Evolutionary conservation across 805 yeast genomes (phyloP).

Genomic region (Myxozyma sirexii): DNA sequence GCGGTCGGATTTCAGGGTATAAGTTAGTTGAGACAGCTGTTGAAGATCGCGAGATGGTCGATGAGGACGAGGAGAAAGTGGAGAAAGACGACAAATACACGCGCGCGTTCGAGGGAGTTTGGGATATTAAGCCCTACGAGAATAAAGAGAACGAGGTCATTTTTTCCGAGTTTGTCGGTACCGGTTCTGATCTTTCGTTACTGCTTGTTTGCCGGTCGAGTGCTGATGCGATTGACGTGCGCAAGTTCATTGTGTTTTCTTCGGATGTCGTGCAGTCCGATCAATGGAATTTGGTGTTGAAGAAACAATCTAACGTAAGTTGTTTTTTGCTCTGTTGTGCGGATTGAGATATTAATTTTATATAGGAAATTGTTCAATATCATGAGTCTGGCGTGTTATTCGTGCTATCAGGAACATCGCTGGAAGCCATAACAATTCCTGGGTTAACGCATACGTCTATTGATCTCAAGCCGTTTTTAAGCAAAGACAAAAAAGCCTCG

Average conservation of each 20-base stretch:
- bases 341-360: neutral
- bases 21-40: neutral
- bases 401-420: slow-evolving; percentile 3
- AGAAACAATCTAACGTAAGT: slow-evolving; percentile 12
- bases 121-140: slow-evolving; percentile 2
- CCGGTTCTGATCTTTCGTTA: neutral
- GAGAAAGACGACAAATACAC: neutral
- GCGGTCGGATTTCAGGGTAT: slow-evolving; percentile 19
- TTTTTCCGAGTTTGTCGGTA: neutral
- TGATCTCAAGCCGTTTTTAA: slow-evolving; percentile 15
- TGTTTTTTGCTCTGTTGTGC: neutral
- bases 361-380: slow-evolving; percentile 20
- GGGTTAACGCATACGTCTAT: slow-evolving; percentile 8
- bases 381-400: slow-evolving; percentile 27
- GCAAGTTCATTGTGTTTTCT: slow-evolving; percentile 3
- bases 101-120: slow-evolving; percentile 2
- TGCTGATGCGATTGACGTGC: slow-evolving; percentile 11
- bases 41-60: neutral
- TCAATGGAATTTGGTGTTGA: slow-evolving; percentile 8
- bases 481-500: neutral
- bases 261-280: neutral
- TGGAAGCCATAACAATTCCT: slow-evolving; percentile 22
- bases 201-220: slow-evolving; percentile 7
- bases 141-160: neutral
- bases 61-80: slow-evolving; percentile 2